Evolutionary conservation across 2,329 filamentous ascomycete species (phyloP), one percentile per base, ranked within the genome.

Genomic region (Penicillium capsulatum): DNA sequence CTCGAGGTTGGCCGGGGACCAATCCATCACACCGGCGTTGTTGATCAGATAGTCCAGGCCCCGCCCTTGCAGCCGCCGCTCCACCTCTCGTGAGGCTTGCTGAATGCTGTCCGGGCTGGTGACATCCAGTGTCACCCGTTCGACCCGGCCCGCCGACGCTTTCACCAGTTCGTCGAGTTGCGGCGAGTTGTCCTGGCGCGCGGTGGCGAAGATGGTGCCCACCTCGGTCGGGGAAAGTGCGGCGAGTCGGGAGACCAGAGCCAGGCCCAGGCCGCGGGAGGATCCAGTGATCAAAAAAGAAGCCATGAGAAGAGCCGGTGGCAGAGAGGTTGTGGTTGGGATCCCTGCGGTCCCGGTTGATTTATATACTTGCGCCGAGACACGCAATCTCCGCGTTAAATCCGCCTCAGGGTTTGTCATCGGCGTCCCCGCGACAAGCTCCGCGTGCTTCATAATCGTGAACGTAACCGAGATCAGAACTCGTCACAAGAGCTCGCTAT

Each of bases 41-140:
- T 73, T 72, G 40, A 72, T 60, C 17, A 75, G 42, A 6, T 73
- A 65, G 45, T 75, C 72, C 0, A 75, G 55, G 0, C 69, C 70
- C 8, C 60, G 61, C 3, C 59, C 68, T 11, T 51, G 46, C 1
- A 72, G 48, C 2, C 50, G 49, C 3, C 36, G 31, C 17, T 69
- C 61, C 3, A 71, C 62, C 10, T 52, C 40, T 0, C 38, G 38
- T 1, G 49, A 65, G 0, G 66, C 70, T 10, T 58, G 40, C 28
- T 64, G 48, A 4, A 71, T 56, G 27, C 61, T 66, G 0, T 37
- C 32, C 14, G 54, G 39, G 33, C 65, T 47, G 3, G 64, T 65
- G 7, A 69, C 59, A 19, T 71, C 67, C 8, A 71, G 45, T 2
- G 51, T 53, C n/a, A 73, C 47, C 11, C 61, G 45, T 0, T 59